Conservation (phyloP, 805 yeast genomes). For the Candida xiaguanensis region DNA sequence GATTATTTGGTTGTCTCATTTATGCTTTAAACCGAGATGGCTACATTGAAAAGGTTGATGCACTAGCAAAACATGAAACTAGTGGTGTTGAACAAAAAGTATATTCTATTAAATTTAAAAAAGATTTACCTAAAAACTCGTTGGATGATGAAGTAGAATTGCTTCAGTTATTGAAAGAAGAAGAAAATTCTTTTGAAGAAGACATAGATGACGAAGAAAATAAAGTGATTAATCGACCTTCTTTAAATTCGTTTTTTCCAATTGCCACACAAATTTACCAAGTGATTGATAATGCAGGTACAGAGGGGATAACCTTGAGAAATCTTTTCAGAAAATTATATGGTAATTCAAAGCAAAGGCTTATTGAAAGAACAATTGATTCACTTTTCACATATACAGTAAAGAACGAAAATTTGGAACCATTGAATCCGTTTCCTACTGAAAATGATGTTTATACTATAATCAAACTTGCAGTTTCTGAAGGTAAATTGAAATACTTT, state of each 20-base stretch:
- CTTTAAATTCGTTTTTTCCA: constrained; percentile 57
- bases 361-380: constrained; percentile 51
- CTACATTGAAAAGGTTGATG: constrained; percentile 49
- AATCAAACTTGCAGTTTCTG: constrained; percentile 64
- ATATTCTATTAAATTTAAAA: constrained; percentile 37
- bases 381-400: constrained; percentile 37
- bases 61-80: constrained; percentile 28
- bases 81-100: constrained; percentile 24
- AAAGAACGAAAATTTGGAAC: constrained; percentile 24
- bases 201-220: constrained; percentile 25
- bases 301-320: constrained; percentile 58
- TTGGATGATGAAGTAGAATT: constrained; percentile 43
- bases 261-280: constrained; percentile 61
- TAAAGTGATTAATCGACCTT: constrained; percentile 24
- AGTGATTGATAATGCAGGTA: constrained; percentile 35
- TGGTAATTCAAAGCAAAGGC: constrained; percentile 53
- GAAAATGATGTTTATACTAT: constrained; percentile 30
- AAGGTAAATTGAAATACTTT: constrained; percentile 70
- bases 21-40: constrained; percentile 43
- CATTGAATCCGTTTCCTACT: constrained; percentile 23
- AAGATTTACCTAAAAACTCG: constrained; percentile 46
- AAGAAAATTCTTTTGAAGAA: constrained; percentile 13
- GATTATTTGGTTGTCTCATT: constrained; percentile 48
- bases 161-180: constrained; percentile 10
- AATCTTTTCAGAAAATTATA: constrained; percentile 46